Base-by-base conservation (phyloP, 2,329 filamentous ascomycete species). In the Moelleriella libera region DNA sequence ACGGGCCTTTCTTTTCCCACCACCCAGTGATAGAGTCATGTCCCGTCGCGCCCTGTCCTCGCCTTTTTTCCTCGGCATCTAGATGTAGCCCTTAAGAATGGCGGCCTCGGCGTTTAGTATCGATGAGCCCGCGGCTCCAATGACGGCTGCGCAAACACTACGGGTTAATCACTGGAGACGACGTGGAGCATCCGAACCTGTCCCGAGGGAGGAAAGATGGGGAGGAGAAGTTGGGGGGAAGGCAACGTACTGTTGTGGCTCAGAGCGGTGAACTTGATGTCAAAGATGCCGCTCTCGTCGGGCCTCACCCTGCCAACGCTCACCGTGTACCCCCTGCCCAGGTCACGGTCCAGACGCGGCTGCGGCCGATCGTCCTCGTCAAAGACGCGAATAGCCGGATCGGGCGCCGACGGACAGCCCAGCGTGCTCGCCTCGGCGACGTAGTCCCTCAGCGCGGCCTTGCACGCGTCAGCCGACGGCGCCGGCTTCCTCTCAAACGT, bases 101-200 rank as follows among this genome's bases (percentile, higher is more conserved):
- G 88, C 88, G 30, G 88, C 88, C 65, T 96, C 90, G 30, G 89
- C 88, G 59, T 97, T 97, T 57, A 97, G 67, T 66, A 97, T 95
- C 32, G 87, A 94, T 2, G 88, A 94, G 9, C 92, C 92, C n/a
- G 90, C 89, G 32, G 92, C 92, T 54, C 90, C 90, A 62, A 98
- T 90, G 48, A 98, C 85, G 51, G 90, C 82, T 80, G 12, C 10
- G 8, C 8, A 37, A 21, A 21, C 21, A 42, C 3, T 10, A 11
- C 8, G 9, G 7, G 40, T 48, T 44, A 48, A 37, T 30, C 31
- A n/a, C 31, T 39, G 31, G 31, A 12, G 4, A 0, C 10, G 6
- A 28, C 37, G 11, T 30, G 28, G 34, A 39, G 21, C 21, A 21
- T 2, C 21, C 21, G 21, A 21, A 21, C 21, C 21, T 21, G 21